phyloP scores from a whole-genome alignment of 23 red algal genomes.

The Gracilaria domingensis region DNA sequence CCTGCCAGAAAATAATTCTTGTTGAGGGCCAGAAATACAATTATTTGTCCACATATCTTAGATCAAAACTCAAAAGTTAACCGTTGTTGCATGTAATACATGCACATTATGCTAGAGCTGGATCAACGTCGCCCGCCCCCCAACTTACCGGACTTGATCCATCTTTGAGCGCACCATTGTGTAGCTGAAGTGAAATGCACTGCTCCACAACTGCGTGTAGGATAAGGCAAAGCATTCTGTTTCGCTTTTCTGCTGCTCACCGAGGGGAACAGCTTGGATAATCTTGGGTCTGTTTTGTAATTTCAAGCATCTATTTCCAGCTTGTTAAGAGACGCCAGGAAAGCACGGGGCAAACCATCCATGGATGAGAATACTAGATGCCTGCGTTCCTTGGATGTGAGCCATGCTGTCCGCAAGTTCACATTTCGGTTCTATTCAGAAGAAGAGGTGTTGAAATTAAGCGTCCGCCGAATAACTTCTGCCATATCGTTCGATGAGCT shows the following conservation, averaged over 20 bases:
- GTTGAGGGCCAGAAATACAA: no score
- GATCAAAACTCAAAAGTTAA: neutral
- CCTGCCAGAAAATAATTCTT: no score
- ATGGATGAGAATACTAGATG: slow-evolving; percentile 69
- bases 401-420: slow-evolving; percentile 48
- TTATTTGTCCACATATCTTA: no score
- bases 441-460: slow-evolving; percentile 52
- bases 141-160: no score
- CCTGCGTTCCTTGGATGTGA: slow-evolving; percentile 63
- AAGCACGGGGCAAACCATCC: no score
- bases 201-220: neutral
- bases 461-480: slow-evolving; percentile 66
- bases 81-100: neutral
- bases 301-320: no score
- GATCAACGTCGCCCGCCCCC: neutral
- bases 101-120: neutral
- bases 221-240: neutral
- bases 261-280: neutral
- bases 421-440: slow-evolving; percentile 71
- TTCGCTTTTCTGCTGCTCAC: neutral
- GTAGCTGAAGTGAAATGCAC: neutral
- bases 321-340: no score
- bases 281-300: neutral
- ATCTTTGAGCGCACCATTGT: no score
- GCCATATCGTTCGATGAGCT: slow-evolving; percentile 85